Conservation (phyloP, 148 eudicot genomes). For the Amaranthus palmeri region DNA sequence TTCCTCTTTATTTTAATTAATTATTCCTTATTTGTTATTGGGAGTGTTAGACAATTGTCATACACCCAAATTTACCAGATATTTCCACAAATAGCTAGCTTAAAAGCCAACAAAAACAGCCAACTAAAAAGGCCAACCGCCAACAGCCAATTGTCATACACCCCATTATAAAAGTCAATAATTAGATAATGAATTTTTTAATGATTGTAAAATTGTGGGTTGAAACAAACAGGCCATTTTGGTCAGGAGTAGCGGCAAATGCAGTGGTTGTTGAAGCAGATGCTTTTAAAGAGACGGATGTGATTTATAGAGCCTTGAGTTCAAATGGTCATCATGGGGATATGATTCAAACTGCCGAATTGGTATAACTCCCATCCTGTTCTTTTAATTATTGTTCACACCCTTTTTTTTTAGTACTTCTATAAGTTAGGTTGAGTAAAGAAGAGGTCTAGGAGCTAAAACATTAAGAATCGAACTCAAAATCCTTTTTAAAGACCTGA, state of each 20-base stretch:
- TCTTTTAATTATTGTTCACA: background rate
- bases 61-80: too few relatives aligned
- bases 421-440: background rate
- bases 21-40: background rate
- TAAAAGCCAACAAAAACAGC: too few relatives aligned
- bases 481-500: too few relatives aligned
- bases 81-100: too few relatives aligned
- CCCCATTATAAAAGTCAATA: background rate
- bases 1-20: slow-evolving; percentile 20
- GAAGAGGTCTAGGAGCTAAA: too few relatives aligned
- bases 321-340: slow-evolving; percentile 75
- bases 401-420: background rate
- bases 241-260: slow-evolving; percentile 66
- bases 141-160: too few relatives aligned
- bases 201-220: slow-evolving; percentile 1
- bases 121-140: too few relatives aligned
- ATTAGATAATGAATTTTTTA: background rate
- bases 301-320: slow-evolving; percentile 71
- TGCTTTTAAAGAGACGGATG: slow-evolving; percentile 88
- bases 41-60: too few relatives aligned
- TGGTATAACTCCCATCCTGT: slow-evolving; percentile 31
- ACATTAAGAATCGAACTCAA: too few relatives aligned
- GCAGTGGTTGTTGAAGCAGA: slow-evolving; percentile 93
- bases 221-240: slow-evolving; percentile 67
- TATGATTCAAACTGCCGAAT: slow-evolving; percentile 88